Conservation (phyloP, 2,329 filamentous ascomycete species). For the Dryadomyces quercus-mongolicae region DNA sequence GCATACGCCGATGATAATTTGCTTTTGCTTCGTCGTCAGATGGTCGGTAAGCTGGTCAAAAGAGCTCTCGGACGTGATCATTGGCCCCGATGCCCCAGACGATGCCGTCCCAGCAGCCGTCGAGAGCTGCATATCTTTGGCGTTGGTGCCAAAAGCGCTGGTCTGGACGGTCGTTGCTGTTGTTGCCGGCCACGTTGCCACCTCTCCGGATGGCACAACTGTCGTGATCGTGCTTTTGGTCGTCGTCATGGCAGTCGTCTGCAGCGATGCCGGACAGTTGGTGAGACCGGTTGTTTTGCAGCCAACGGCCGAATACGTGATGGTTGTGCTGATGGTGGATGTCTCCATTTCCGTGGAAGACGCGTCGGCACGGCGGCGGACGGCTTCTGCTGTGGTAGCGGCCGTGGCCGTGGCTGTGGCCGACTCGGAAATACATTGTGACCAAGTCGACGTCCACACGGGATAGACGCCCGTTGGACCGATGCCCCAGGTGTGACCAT, state of each 20-base stretch:
- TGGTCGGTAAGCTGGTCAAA: not conserved
- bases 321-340: not conserved
- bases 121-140: not conserved
- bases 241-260: slow-evolving; percentile 25
- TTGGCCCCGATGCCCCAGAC: slow-evolving; percentile 1
- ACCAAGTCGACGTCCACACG: slow-evolving; percentile 40
- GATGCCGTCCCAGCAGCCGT: slow-evolving; percentile 13
- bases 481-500: slow-evolving; percentile 35
- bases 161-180: slow-evolving; percentile 19
- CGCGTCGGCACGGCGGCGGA: not conserved
- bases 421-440: slow-evolving; percentile 22
- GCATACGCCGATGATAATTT: slow-evolving; percentile 6
- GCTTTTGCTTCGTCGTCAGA: not conserved
- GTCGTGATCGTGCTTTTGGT: slow-evolving; percentile 25
- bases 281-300: slow-evolving; percentile 29
- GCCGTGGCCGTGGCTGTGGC: slow-evolving; percentile 25
- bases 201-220: slow-evolving; percentile 23
- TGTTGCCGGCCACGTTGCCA: slow-evolving; percentile 27
- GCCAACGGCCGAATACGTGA: slow-evolving; percentile 29
- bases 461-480: slow-evolving; percentile 31
- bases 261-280: slow-evolving; percentile 38
- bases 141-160: slow-evolving; percentile 27
- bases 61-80: not conserved
- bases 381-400: not conserved
- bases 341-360: not conserved